Conservation (phyloP, 208 protist species). For the Trypanosoma vivax region DNA sequence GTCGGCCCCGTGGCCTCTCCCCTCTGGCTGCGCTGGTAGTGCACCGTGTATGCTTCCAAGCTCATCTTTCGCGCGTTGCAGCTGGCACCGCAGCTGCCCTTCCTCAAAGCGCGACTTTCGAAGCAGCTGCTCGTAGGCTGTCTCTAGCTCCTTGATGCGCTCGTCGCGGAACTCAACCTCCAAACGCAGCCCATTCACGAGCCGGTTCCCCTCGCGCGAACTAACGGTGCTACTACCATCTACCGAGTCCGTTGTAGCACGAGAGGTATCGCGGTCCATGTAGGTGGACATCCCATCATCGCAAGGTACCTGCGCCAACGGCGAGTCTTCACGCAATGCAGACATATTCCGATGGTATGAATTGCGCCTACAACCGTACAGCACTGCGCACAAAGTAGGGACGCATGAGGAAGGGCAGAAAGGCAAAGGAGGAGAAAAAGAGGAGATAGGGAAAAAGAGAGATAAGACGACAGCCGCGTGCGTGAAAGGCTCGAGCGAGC, state of each 20-base stretch:
- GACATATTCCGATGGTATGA: slow-evolving; percentile 14
- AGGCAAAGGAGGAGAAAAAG: too few relatives aligned
- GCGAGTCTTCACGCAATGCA: slow-evolving; percentile 6
- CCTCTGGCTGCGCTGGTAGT: neutral
- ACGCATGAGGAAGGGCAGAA: too few relatives aligned
- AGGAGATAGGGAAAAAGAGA: too few relatives aligned
- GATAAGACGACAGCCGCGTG: too few relatives aligned
- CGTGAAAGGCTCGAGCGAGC: too few relatives aligned
- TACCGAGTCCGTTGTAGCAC: slow-evolving; percentile 1
- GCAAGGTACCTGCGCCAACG: slow-evolving; percentile 11
- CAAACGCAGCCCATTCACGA: slow-evolving; percentile 14
- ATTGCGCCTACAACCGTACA: too few relatives aligned
- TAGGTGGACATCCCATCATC: slow-evolving; percentile 22
- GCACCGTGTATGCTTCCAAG: neutral
- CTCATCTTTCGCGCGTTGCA: slow-evolving; percentile 1
- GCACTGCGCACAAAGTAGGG: too few relatives aligned
- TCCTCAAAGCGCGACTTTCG: slow-evolving; percentile 28
- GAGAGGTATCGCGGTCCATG: slow-evolving; percentile 14
- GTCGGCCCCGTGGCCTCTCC: neutral
- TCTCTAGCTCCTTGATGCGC: slow-evolving; percentile 47
- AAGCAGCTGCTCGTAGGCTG: slow-evolving; percentile 24
- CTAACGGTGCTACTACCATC: slow-evolving; percentile 10
- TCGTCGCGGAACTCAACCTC: slow-evolving; percentile 38
- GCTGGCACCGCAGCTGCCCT: slow-evolving; percentile 19
- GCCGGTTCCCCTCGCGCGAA: slow-evolving; percentile 13